These are phyloP conservation scores for Karstenula rhodostoma DNA, from an alignment of 2,329 filamentous ascomycete species.

Conservation along the genomic window DNA sequence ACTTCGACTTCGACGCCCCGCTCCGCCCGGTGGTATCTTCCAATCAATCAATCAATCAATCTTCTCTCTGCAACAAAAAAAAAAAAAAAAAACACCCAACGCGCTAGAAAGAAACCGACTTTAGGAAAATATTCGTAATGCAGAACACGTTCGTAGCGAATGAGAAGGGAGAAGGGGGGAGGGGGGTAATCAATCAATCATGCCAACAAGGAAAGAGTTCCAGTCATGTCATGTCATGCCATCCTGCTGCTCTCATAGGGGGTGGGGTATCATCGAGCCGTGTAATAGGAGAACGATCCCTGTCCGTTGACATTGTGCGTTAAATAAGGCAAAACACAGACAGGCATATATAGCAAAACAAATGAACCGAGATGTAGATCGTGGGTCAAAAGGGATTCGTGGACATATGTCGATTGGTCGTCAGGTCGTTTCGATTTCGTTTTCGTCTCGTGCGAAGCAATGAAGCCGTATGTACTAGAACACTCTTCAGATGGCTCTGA, in stretches of 20 bases:
- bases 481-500: neutral
- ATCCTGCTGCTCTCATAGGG: slow-evolving; percentile 34
- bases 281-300: slow-evolving; percentile 27
- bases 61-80: neutral
- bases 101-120: neutral
- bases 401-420: slow-evolving; percentile 16
- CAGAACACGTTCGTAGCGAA: slow-evolving; percentile 8
- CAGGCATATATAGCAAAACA: slow-evolving; percentile 15
- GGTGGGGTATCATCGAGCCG: slow-evolving; percentile 43
- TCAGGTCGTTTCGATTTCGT: slow-evolving; percentile 22
- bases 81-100: neutral
- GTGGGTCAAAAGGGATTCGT: slow-evolving; percentile 25
- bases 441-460: slow-evolving; percentile 15
- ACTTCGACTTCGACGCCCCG: too few relatives aligned
- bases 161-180: neutral
- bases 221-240: slow-evolving; percentile 22
- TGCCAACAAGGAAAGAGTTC: slow-evolving; percentile 14
- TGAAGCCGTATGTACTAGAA: slow-evolving; percentile 7
- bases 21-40: slow-evolving; percentile 18
- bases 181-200: too few relatives aligned
- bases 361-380: slow-evolving; percentile 15
- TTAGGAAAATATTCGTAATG: neutral
- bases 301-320: slow-evolving; percentile 26
- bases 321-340: slow-evolving; percentile 17
- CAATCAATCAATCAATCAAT: too few relatives aligned